Evolutionary conservation across 1,139 yeast species (phyloP).

Genomic region (Saccharomyces hybrid): DNA sequence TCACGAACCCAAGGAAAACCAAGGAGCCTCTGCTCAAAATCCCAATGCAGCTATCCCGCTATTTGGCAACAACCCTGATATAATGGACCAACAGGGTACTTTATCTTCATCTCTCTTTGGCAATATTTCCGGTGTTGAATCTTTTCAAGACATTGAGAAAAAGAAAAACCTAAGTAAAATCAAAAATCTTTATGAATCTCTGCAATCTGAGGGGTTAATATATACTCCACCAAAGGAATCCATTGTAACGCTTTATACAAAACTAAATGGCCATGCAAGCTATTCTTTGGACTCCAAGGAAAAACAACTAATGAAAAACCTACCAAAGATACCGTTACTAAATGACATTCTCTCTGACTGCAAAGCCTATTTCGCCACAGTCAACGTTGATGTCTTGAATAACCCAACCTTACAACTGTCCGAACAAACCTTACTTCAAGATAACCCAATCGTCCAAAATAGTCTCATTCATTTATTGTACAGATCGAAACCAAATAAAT

Average conservation of each 20-base stretch:
- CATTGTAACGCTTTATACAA: slow-evolving; percentile 22
- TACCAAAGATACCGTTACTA: slow-evolving; percentile 24
- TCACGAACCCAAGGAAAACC: not conserved
- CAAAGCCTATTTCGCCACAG: slow-evolving; percentile 26
- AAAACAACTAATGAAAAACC: slow-evolving; percentile 2
- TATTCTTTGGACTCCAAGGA: slow-evolving; percentile 4
- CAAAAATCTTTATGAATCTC: slow-evolving; percentile 19
- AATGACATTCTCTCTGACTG: slow-evolving; percentile 28
- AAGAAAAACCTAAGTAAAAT: slow-evolving; percentile 17
- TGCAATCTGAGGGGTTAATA: slow-evolving; percentile 21
- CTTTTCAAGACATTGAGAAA: slow-evolving; percentile 15
- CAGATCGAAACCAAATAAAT: slow-evolving; percentile 59
- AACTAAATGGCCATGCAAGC: slow-evolving; percentile 13
- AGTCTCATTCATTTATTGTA: slow-evolving; percentile 27
- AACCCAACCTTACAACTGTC: slow-evolving; percentile 25
- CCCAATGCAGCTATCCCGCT: slow-evolving; percentile 16
- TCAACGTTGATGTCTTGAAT: slow-evolving; percentile 26
- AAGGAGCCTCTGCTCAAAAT: not conserved
- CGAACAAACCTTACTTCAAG: slow-evolving; percentile 22
- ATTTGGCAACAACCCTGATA: slow-evolving; percentile 13
- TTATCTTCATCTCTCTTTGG: slow-evolving; percentile 23
- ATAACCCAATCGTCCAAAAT: slow-evolving; percentile 20
- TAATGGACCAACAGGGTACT: not conserved
- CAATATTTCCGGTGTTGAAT: slow-evolving; percentile 9
- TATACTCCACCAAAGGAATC: slow-evolving; percentile 26